Evolutionary conservation across 1,284 basidiomycete species (phyloP).

Genomic region (Ustilago bromivora): DNA sequence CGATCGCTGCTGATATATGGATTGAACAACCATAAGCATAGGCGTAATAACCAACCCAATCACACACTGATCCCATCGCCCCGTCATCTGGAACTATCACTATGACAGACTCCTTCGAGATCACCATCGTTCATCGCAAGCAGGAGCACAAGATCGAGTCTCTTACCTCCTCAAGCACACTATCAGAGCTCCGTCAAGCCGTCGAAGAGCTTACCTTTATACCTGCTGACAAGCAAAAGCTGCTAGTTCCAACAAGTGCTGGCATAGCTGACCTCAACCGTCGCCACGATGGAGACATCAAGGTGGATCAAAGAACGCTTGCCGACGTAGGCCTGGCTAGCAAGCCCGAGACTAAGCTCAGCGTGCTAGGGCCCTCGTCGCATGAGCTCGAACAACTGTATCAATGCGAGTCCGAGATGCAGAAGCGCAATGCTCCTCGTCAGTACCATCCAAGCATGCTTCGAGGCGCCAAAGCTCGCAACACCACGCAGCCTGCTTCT

Average conservation of each 20-base stretch:
- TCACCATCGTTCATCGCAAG: slow-evolving; percentile 36
- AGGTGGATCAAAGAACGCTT: slow-evolving; percentile 18
- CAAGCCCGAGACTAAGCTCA: slow-evolving; percentile 26
- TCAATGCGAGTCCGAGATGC: slow-evolving; percentile 35
- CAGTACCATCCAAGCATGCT: slow-evolving; percentile 63
- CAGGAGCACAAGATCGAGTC: slow-evolving; percentile 22
- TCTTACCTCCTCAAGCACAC: slow-evolving; percentile 8
- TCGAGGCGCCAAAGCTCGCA: slow-evolving; percentile 43
- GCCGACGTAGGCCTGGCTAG: slow-evolving; percentile 26
- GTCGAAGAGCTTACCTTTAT: slow-evolving; percentile 48
- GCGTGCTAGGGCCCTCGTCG: slow-evolving; percentile 50
- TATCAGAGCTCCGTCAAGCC: slow-evolving; percentile 34
- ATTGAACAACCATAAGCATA: background rate
- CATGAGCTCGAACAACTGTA: slow-evolving; percentile 43
- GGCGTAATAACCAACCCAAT: background rate
- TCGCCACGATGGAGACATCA: slow-evolving; percentile 4
- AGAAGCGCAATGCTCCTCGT: slow-evolving; percentile 47
- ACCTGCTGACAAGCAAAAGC: slow-evolving; percentile 49
- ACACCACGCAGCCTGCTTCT: slow-evolving; percentile 24
- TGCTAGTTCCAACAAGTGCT: slow-evolving; percentile 41
- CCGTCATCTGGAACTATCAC: background rate
- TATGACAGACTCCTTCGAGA: slow-evolving; percentile 17
- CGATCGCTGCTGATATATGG: background rate
- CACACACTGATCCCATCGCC: background rate
- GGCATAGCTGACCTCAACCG: slow-evolving; percentile 37